Base-by-base conservation (phyloP, 306 rosid species). In the Casuarina cunninghamiana region DNA sequence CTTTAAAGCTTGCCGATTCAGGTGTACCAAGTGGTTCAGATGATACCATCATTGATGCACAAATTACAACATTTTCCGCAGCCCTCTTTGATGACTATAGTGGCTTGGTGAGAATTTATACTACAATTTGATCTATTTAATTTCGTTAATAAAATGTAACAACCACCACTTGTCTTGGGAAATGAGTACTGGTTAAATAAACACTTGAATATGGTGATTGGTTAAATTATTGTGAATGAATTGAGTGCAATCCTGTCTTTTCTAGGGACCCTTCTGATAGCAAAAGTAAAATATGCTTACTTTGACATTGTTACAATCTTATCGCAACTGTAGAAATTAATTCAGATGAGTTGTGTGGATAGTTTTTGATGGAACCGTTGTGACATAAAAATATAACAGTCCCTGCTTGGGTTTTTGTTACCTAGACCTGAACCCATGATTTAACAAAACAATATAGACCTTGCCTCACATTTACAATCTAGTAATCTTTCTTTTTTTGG, bases 71-170 rank as follows among this genome's bases (percentile, higher is more conserved):
- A 61, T 87, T 95, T 86, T 95, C 99, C 61, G 78, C 85, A 39
- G 93, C 97, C 67, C 96, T 95, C 77, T 95, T 93, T 86, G 99
- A 95, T 87, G 99, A 95, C 86, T 95, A 93, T 79, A 88, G 93
- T 89, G 99, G 99, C 82, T 86, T 95, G 97, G 99, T 95, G 86
- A 93, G 97, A 81, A 78, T 83, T 17, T 48, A 79, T 74, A 67
- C 63, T 86, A 73, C 55, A 38, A 41, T 71, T 66, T 10, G 13
- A 26, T 78, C 75, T 81, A 54, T 79, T 38, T 83, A 32, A 41
- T 57, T 35, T 50, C 32, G 12, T 43, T 46, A 53, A 62, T 41
- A 46, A 61, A 53, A 62, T n/a, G 10, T 53, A 37, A 51, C 41
- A 77, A 19, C 48, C 54, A 7, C 35, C 58, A 45, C 53, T 38